A percentile compares a stretch with the other conserved stretches of the same genome.
Conservation (phyloP, 805 yeast genomes). For the Wickerhamomyces ciferrii region DNA sequence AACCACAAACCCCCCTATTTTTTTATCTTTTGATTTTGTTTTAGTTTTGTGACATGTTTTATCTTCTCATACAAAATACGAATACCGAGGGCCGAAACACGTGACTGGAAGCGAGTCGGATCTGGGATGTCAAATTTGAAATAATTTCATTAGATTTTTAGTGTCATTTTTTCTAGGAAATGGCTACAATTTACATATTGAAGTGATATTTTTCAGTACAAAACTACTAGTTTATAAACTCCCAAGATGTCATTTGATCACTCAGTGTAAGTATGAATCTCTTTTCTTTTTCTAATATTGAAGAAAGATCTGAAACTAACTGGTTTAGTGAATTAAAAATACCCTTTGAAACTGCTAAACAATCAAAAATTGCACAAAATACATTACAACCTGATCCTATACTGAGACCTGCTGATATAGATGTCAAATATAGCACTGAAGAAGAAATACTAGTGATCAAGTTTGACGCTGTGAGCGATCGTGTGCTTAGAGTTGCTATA, state of each 20-base stretch:
- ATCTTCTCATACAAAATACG: no score
- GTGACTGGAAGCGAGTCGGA: no score
- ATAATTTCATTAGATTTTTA: no score
- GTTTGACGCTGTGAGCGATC: slow-evolving; percentile 61
- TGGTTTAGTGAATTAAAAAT: slow-evolving; percentile 39
- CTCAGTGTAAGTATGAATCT: slow-evolving; percentile 15
- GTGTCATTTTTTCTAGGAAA: no score
- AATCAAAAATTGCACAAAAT: slow-evolving; percentile 59
- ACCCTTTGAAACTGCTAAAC: slow-evolving; percentile 56
- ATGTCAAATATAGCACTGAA: slow-evolving; percentile 35
- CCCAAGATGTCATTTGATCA: slow-evolving; percentile 10
- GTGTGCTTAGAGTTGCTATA: slow-evolving; percentile 79
- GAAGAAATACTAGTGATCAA: slow-evolving; percentile 34
- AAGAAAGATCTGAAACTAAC: no score
- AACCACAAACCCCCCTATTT: background rate
- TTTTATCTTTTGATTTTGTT: background rate
- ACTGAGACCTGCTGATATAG: slow-evolving; percentile 63
- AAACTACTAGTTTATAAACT: background rate
- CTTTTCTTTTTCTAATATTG: no score
- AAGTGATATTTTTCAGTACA: background rate
- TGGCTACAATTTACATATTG: no score
- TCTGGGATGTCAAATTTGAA: no score
- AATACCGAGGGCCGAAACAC: no score
- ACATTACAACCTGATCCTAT: slow-evolving; percentile 76
- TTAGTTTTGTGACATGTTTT: background rate